These are phyloP conservation scores for Glycyrrhiza uralensis DNA, from an alignment of 306 rosid species.

Conservation along the genomic window DNA sequence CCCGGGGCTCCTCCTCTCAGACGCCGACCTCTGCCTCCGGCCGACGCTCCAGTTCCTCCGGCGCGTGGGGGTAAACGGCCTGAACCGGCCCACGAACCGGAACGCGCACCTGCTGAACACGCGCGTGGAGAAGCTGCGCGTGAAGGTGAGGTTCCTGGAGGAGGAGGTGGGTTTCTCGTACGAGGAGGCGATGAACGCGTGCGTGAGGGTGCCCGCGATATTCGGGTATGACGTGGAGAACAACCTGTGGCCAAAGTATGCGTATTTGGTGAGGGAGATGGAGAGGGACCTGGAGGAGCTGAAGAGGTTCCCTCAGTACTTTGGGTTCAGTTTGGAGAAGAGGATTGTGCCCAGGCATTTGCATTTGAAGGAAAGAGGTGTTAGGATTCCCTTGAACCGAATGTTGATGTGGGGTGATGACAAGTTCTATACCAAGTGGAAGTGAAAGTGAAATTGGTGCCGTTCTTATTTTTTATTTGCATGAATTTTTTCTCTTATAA, in stretches of 20 bases:
- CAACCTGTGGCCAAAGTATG: constrained; percentile 59
- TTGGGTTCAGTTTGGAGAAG: constrained; percentile 70
- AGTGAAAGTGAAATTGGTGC: too few species aligned
- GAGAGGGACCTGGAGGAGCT: constrained; percentile 61
- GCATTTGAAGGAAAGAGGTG: constrained; percentile 62
- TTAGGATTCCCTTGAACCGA: constrained; percentile 55
- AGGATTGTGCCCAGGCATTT: constrained; percentile 66
- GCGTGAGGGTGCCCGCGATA: constrained; percentile 64
- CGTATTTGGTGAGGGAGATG: constrained; percentile 66
- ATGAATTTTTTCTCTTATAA: too few species aligned
- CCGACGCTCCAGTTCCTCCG: constrained; percentile 62
- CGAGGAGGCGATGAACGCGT: constrained; percentile 47
- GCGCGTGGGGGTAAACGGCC: constrained; percentile 40
- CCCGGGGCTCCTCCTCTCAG: constrained; percentile 60
- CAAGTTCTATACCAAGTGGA: constrained; percentile 64
- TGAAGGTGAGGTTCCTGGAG: constrained; percentile 44
- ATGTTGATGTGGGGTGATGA: constrained; percentile 71
- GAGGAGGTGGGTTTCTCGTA: constrained; percentile 47
- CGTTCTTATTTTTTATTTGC: too few species aligned
- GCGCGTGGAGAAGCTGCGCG: constrained; percentile 54
- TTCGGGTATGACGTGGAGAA: constrained; percentile 67
- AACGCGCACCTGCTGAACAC: constrained; percentile 73
- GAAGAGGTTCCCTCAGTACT: constrained; percentile 70
- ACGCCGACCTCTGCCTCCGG: constrained; percentile 60
- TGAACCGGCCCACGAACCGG: constrained; percentile 44